A percentile compares a stretch with the other conserved stretches of the same genome.
Evolutionary conservation across 306 rosid species (phyloP).

Genomic region (Acacia acuminata): DNA sequence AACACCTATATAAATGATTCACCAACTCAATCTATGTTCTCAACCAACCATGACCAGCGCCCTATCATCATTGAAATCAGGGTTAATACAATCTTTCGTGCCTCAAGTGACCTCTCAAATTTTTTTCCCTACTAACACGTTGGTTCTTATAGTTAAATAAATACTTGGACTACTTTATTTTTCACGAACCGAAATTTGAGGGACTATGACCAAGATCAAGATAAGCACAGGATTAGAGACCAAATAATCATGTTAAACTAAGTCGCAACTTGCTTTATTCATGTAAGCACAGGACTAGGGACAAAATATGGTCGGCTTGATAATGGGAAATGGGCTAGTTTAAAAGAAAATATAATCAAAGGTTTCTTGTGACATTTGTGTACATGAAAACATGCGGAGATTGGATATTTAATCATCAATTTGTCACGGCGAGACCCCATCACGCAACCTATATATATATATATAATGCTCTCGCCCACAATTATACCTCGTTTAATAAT

Average conservation of each 20-base stretch:
- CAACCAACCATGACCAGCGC: neutral
- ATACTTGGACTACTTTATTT: too few relatives aligned
- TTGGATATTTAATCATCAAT: slow-evolving; percentile 7
- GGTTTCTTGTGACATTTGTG: neutral
- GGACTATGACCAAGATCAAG: too few relatives aligned
- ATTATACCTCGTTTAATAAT: neutral
- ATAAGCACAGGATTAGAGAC: too few relatives aligned
- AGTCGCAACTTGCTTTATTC: neutral
- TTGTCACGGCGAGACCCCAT: neutral
- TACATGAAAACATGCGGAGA: neutral
- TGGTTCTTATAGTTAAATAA: too few relatives aligned
- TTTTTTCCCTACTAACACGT: too few relatives aligned
- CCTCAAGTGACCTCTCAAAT: too few relatives aligned
- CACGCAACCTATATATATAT: neutral
- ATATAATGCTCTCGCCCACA: slow-evolving; percentile 13
- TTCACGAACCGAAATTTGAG: too few relatives aligned
- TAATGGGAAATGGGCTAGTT: neutral
- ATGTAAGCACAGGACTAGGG: neutral
- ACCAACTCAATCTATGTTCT: neutral
- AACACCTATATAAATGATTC: neutral
- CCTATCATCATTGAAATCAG: neutral
- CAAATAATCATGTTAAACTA: neutral
- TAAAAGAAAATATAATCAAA: too few relatives aligned
- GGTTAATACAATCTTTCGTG: too few relatives aligned
- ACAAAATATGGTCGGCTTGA: slow-evolving; percentile 10